phyloP scores from a whole-genome alignment of 768 basidiomycete genomes.

The Boletus sensibilis region DNA sequence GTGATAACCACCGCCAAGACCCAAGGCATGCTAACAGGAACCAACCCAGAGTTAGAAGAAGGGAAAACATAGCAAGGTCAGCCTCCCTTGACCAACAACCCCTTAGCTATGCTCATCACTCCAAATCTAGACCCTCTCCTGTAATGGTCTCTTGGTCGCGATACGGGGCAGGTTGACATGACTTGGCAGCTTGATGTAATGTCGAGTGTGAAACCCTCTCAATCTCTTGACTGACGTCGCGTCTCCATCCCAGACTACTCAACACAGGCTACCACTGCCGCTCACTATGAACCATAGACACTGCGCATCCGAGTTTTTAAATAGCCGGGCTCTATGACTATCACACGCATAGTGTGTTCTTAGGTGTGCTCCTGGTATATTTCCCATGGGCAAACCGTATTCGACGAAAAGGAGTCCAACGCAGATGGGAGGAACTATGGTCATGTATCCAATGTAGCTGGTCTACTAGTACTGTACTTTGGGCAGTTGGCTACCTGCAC shows the following conservation, averaged over 20 bases:
- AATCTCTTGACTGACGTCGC: not conserved
- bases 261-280: slow-evolving; percentile 13
- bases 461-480: slow-evolving; percentile 2
- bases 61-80: slow-evolving; percentile 3
- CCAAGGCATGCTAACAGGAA: not conserved
- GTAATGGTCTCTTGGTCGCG: slow-evolving; percentile 1
- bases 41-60: not conserved
- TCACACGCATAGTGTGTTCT: slow-evolving; percentile 28
- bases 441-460: not conserved
- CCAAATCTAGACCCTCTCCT: not conserved
- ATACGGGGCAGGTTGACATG: slow-evolving; percentile 18
- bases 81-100: not conserved
- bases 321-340: slow-evolving; percentile 30
- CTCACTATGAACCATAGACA: slow-evolving; percentile 12
- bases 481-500: not conserved
- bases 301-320: slow-evolving; percentile 16
- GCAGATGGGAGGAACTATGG: not conserved
- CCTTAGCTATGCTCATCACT: not conserved
- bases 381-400: slow-evolving; percentile 21
- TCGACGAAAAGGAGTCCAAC: slow-evolving; percentile 3
- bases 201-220: not conserved
- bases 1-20: not conserved
- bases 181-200: not conserved
- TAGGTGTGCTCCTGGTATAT: slow-evolving; percentile 22
- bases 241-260: not conserved